Conservation (phyloP, 306 rosid species). For the Rubus parviflorus region DNA sequence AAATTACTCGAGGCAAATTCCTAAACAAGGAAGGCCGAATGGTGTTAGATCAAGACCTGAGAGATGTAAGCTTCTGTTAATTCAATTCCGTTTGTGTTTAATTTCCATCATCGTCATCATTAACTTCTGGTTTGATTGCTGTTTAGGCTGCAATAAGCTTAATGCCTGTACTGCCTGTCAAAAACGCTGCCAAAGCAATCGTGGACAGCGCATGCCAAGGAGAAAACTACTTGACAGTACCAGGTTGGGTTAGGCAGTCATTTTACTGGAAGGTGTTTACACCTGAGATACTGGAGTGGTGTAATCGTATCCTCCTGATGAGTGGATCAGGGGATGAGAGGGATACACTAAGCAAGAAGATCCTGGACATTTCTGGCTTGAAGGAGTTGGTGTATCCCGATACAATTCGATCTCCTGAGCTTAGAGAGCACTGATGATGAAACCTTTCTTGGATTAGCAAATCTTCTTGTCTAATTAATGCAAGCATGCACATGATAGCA, state of each 20-base stretch:
- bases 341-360: slow-evolving; percentile 52
- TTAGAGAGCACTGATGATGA: slow-evolving; percentile 17
- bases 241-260: slow-evolving; percentile 43
- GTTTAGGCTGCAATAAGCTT: slow-evolving; percentile 35
- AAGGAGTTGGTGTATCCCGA: slow-evolving; percentile 41
- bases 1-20: slow-evolving; percentile 64
- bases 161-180: slow-evolving; percentile 44
- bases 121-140: background rate
- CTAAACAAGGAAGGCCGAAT: slow-evolving; percentile 42
- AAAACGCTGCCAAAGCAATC: slow-evolving; percentile 46
- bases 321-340: slow-evolving; percentile 30
- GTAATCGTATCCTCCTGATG: slow-evolving; percentile 29
- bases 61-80: slow-evolving; percentile 44
- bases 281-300: slow-evolving; percentile 47
- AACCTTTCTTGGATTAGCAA: background rate
- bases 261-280: slow-evolving; percentile 43
- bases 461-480: background rate
- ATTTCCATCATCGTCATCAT: background rate
- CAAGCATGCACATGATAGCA: background rate
- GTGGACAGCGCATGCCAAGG: slow-evolving; percentile 55
- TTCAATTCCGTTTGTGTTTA: background rate
- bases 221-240: slow-evolving; percentile 48
- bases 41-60: slow-evolving; percentile 49
- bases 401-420: slow-evolving; percentile 31
- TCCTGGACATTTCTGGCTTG: slow-evolving; percentile 39